phyloP scores from a whole-genome alignment of 352 stramenopile genomes.

The Globisporangium rhizosaccharum region DNA sequence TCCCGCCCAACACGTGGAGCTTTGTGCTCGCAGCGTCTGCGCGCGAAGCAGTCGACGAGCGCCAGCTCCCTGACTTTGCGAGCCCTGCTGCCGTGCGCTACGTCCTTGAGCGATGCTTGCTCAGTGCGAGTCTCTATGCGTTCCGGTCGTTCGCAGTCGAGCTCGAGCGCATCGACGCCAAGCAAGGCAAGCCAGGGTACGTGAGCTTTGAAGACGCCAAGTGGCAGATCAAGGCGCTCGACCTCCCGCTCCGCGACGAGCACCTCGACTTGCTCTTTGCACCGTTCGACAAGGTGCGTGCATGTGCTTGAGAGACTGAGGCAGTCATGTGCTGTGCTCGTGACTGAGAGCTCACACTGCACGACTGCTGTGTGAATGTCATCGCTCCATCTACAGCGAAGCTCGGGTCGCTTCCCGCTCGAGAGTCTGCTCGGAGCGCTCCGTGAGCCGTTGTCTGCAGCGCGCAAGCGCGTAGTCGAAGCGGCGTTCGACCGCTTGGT shows the following conservation, averaged over 20 bases:
- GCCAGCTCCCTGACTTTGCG: constrained; percentile 34
- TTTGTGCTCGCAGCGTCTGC: constrained; percentile 42
- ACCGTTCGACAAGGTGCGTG: constrained; percentile 51
- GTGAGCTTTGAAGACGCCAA: constrained; percentile 65
- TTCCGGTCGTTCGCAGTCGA: constrained; percentile 47
- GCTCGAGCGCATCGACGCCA: constrained; percentile 33
- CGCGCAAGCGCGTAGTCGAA: constrained; percentile 33
- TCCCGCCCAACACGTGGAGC: constrained; percentile 58
- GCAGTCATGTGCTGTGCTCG: not conserved
- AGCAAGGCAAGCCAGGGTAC: constrained; percentile 33
- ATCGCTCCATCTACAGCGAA: constrained; percentile 16
- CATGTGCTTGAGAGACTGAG: not conserved
- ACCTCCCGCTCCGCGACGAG: constrained; percentile 60
- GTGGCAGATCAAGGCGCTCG: constrained; percentile 44
- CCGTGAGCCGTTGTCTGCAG: constrained; percentile 26
- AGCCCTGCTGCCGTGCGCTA: constrained; percentile 31
- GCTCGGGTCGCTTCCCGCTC: constrained; percentile 54
- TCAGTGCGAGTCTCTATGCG: constrained; percentile 51
- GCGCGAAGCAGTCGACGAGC: constrained; percentile 41
- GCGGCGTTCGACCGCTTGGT: constrained; percentile 39
- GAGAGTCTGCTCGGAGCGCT: constrained; percentile 35
- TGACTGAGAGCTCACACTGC: not conserved
- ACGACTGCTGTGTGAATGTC: not conserved
- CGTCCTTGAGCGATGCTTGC: constrained; percentile 50
- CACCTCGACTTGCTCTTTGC: constrained; percentile 72